Percentiles rank a stretch among this genome's conserved stretches.
phyloP scores from a whole-genome alignment of 2,329 filamentous ascomycete genomes.

The Podosphaera leucotricha region DNA sequence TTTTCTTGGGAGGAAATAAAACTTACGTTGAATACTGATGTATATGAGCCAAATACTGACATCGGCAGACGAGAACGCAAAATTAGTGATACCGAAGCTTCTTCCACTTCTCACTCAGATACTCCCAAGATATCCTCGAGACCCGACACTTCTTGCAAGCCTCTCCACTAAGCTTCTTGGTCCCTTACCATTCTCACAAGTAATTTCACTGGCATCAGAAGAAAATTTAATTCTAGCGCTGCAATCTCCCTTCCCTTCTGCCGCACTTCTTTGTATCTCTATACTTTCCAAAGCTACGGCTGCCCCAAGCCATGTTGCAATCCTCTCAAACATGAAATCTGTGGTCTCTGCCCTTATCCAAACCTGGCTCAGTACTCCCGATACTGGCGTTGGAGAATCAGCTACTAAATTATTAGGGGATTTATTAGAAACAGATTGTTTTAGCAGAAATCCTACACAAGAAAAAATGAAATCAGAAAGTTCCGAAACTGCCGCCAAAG shows the following conservation, averaged over 20 bases:
- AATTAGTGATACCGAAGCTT: slow-evolving; percentile 26
- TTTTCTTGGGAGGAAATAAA: background rate
- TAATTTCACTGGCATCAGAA: slow-evolving; percentile 27
- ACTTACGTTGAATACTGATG: no score
- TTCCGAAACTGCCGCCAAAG: slow-evolving; percentile 18
- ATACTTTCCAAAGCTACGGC: slow-evolving; percentile 31
- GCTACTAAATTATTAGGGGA: slow-evolving; percentile 27
- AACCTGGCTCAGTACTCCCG: slow-evolving; percentile 28
- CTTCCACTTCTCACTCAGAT: slow-evolving; percentile 30
- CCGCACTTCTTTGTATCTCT: slow-evolving; percentile 32
- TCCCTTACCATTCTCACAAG: slow-evolving; percentile 27
- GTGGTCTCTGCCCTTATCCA: slow-evolving; percentile 25
- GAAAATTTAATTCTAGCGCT: slow-evolving; percentile 28
- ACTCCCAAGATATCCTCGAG: slow-evolving; percentile 25
- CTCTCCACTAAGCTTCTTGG: slow-evolving; percentile 31
- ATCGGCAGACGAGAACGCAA: slow-evolving; percentile 26
- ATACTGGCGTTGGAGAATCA: slow-evolving; percentile 31
- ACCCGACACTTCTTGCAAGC: slow-evolving; percentile 27
- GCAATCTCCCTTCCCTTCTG: slow-evolving; percentile 27
- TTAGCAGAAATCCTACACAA: slow-evolving; percentile 7
- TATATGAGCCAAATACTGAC: background rate
- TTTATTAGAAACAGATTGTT: slow-evolving; percentile 30
- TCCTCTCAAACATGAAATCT: slow-evolving; percentile 25
- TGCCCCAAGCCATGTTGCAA: slow-evolving; percentile 24
- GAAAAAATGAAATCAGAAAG: slow-evolving; percentile 15